Conservation (phyloP, 768 basidiomycete species). For the Hebeloma cylindrosporum region DNA sequence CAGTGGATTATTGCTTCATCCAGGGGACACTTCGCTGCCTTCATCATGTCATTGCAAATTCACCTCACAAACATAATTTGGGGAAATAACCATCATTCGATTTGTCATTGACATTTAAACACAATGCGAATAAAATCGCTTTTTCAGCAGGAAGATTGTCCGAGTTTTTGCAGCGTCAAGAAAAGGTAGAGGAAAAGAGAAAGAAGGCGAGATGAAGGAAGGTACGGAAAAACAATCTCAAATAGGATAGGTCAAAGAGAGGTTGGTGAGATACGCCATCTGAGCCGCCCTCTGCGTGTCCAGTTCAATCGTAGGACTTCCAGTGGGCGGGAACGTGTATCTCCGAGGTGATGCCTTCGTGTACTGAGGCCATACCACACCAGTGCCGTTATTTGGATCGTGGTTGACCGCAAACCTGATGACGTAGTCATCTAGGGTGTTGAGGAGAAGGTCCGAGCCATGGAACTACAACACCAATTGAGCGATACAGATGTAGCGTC, state of each 20-base stretch:
- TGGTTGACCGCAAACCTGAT: slow-evolving; percentile 27
- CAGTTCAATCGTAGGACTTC: slow-evolving; percentile 16
- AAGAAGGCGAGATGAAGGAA: too few relatives aligned
- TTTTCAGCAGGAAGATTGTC: too few relatives aligned
- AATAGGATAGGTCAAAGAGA: slow-evolving; percentile 25
- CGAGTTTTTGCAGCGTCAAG: too few relatives aligned
- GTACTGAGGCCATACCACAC: slow-evolving; percentile 32
- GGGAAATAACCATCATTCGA: too few relatives aligned
- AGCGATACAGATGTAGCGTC: not conserved
- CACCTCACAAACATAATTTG: too few relatives aligned
- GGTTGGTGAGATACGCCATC: slow-evolving; percentile 28
- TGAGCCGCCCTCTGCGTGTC: slow-evolving; percentile 33
- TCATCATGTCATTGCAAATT: too few relatives aligned
- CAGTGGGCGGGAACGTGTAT: slow-evolving; percentile 23
- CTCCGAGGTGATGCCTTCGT: slow-evolving; percentile 20
- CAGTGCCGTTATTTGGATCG: slow-evolving; percentile 38
- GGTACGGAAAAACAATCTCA: slow-evolving; percentile 1
- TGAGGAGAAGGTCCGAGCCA: slow-evolving; percentile 26
- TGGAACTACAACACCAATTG: slow-evolving; percentile 16
- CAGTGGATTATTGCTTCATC: too few relatives aligned
- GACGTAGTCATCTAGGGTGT: slow-evolving; percentile 24
- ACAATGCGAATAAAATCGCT: too few relatives aligned
- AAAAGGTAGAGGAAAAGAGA: too few relatives aligned
- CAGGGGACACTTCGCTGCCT: too few relatives aligned
- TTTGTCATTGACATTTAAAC: too few relatives aligned